Percentiles rank a stretch among this genome's conserved stretches.
These are phyloP conservation scores for Cytospora chrysosperma DNA, from an alignment of 2,329 filamentous ascomycete species.

Conservation along the genomic window DNA sequence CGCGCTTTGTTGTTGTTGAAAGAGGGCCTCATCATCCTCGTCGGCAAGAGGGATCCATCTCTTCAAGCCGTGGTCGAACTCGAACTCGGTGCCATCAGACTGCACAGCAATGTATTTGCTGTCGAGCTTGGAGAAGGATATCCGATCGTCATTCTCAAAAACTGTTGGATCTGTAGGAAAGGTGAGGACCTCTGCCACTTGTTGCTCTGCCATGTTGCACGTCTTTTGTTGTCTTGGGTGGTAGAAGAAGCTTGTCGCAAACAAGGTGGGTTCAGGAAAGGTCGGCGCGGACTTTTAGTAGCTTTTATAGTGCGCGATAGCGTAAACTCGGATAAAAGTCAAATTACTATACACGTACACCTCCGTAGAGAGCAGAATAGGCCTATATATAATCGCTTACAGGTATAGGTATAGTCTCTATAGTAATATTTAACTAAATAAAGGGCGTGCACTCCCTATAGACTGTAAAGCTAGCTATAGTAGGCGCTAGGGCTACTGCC, in stretches of 20 bases:
- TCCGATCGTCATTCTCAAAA: conserved; percentile 76
- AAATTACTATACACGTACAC: no score
- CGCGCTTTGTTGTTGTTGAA: conserved; percentile 32
- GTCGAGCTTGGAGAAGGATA: conserved; percentile 83
- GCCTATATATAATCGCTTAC: no score
- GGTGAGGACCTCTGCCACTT: conserved; percentile 34
- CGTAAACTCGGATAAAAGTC: no score
- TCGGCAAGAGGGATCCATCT: conserved; percentile 67
- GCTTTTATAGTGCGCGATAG: no score
- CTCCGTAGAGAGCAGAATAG: no score
- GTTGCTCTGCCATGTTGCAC: conserved; percentile 24
- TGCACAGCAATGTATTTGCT: conserved; percentile 82
- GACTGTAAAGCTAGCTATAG: no score
- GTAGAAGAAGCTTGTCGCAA: neutral
- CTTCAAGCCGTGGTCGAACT: conserved; percentile 69
- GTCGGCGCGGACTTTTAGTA: neutral
- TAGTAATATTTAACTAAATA: no score
- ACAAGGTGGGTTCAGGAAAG: neutral
- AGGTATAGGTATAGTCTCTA: no score
- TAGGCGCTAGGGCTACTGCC: no score
- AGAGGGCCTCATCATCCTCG: conserved; percentile 33
- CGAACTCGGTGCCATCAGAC: conserved; percentile 74
- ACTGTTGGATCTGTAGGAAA: conserved; percentile 63
- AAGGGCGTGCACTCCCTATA: no score
- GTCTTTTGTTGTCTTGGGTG: neutral